A percentile compares a stretch with the other conserved stretches of the same genome.
These are phyloP conservation scores for Populus hybrid DNA, from an alignment of 441 rosid genomes.

Conservation along the genomic window DNA sequence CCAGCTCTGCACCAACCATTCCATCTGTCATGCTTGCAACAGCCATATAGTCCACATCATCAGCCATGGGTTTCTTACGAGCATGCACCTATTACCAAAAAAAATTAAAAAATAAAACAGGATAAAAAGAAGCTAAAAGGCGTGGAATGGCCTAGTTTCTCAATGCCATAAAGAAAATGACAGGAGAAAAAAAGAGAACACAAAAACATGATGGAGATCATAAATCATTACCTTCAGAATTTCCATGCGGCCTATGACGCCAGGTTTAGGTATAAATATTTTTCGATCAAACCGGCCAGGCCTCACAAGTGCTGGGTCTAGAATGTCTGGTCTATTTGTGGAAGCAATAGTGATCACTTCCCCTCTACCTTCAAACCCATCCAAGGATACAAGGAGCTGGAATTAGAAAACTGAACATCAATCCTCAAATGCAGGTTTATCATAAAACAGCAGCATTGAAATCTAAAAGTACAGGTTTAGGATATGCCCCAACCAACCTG, in stretches of 20 bases:
- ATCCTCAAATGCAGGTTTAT: slow-evolving; percentile 5
- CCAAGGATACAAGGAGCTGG: slow-evolving; percentile 91
- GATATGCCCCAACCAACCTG: slow-evolving; percentile 47
- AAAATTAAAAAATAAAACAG: background rate
- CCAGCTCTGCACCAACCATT: slow-evolving; percentile 99
- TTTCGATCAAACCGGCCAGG: slow-evolving; percentile 92
- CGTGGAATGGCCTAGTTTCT: background rate
- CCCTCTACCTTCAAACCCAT: slow-evolving; percentile 98
- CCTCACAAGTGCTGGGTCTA: slow-evolving; percentile 93
- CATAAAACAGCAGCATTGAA: slow-evolving; percentile 3
- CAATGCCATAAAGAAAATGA: slow-evolving; percentile 1
- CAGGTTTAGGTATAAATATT: slow-evolving; percentile 84
- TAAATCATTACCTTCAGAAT: slow-evolving; percentile 64
- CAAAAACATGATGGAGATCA: background rate
- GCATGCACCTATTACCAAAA: slow-evolving; percentile 70
- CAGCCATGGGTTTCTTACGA: slow-evolving; percentile 92
- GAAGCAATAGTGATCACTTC: slow-evolving; percentile 95
- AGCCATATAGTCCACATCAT: slow-evolving; percentile 90
- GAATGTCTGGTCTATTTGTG: slow-evolving; percentile 93
- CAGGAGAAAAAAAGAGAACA: background rate
- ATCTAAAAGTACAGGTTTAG: background rate
- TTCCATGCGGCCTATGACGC: slow-evolving; percentile 87
- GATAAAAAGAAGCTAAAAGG: slow-evolving; percentile 1
- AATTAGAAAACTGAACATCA: slow-evolving; percentile 21
- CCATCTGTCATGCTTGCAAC: slow-evolving; percentile 93